phyloP scores from a whole-genome alignment of 805 yeast species.

The Cyberlindnera misumaiensis region DNA sequence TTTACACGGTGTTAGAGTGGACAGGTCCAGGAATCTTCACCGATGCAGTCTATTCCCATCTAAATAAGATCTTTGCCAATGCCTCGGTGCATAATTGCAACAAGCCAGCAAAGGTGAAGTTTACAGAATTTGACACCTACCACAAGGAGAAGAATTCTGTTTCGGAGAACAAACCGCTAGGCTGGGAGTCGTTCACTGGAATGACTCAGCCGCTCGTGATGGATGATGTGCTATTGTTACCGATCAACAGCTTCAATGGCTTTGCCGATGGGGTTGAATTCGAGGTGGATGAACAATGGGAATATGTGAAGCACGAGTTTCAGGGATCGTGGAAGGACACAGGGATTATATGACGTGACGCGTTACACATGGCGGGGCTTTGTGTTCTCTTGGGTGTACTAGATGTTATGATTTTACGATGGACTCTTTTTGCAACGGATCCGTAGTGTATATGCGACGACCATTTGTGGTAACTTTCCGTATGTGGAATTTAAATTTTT shows the following conservation, averaged over 20 bases:
- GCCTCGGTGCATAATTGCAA: constrained; percentile 15
- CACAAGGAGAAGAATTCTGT: constrained; percentile 11
- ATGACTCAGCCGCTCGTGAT: constrained; percentile 10
- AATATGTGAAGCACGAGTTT: constrained; percentile 17
- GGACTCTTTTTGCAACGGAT: too few relatives aligned
- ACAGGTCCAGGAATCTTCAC: constrained; percentile 51
- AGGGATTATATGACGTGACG: not conserved
- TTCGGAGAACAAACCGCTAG: constrained; percentile 7
- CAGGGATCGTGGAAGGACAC: constrained; percentile 16
- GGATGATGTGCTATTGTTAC: constrained; percentile 19
- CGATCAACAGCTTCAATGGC: constrained; percentile 18
- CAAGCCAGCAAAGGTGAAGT: constrained; percentile 28
- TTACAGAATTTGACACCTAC: constrained; percentile 6
- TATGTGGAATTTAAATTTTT: too few relatives aligned
- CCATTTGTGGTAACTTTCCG: too few relatives aligned
- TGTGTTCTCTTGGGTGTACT: too few relatives aligned
- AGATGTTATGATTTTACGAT: too few relatives aligned
- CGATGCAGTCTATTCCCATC: constrained; percentile 37
- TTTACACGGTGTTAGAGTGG: constrained; percentile 52
- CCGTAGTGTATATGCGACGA: too few relatives aligned
- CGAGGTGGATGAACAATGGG: constrained; percentile 2
- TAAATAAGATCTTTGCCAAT: constrained; percentile 29
- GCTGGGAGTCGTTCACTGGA: constrained; percentile 18
- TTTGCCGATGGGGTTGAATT: constrained; percentile 10
- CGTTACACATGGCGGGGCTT: too few relatives aligned